phyloP scores from a whole-genome alignment of 1,284 basidiomycete species.

The Boletellus deceptivus region DNA sequence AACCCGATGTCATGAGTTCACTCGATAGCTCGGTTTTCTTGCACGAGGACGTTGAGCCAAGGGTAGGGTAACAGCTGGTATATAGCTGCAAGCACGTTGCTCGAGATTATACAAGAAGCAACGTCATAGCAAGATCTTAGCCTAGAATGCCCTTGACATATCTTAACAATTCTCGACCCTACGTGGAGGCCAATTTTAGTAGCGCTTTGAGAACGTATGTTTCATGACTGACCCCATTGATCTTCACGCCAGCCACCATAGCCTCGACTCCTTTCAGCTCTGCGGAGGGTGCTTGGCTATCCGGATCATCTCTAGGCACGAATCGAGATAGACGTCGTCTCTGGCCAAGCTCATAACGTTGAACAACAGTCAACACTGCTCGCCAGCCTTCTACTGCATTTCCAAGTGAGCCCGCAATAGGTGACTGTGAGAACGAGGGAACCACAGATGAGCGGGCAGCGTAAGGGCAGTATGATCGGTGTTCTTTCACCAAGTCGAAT shows the following conservation, averaged over 20 bases:
- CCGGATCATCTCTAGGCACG: conserved; percentile 9
- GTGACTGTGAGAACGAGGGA: conserved; percentile 50
- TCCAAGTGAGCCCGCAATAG: conserved; percentile 18
- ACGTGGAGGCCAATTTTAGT: conserved; percentile 6
- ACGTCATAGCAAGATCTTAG: conserved; percentile 28
- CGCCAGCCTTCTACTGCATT: conserved; percentile 71
- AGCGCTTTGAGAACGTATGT: neutral
- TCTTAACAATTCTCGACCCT: conserved; percentile 70
- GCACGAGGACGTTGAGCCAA: neutral
- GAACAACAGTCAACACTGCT: conserved; percentile 62
- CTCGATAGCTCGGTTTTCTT: no score
- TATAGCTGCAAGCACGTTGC: neutral
- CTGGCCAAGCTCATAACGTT: conserved; percentile 61
- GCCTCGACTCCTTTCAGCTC: conserved; percentile 56
- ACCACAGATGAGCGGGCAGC: conserved; percentile 66
- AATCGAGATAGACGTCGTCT: conserved; percentile 47
- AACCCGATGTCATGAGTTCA: no score
- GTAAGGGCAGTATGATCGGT: conserved; percentile 79
- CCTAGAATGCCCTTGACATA: conserved; percentile 71
- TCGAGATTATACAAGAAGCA: neutral
- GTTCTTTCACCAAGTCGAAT: conserved; percentile 74
- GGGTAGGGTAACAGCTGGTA: neutral
- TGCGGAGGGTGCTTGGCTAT: conserved; percentile 16
- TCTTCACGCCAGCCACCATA: conserved; percentile 74
- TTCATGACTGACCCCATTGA: conserved; percentile 54